phyloP scores from a whole-genome alignment of 306 rosid species.

The Malus domestica region DNA sequence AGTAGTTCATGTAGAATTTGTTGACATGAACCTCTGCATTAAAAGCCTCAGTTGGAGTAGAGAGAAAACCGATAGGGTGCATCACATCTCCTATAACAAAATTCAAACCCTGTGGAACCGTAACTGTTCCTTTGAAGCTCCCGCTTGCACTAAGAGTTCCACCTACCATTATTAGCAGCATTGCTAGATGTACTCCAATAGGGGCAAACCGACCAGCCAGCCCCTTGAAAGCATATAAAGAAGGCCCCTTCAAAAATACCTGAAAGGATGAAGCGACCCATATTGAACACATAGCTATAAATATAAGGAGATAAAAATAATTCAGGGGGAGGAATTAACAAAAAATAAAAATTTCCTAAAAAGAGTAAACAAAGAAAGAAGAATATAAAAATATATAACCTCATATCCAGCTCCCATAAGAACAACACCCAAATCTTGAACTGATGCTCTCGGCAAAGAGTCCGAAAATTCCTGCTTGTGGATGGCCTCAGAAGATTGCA shows the following conservation, averaged over 20 bases:
- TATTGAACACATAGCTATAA: constrained; percentile 1
- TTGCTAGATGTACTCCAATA: constrained; percentile 85
- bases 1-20: constrained; percentile 84
- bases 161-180: constrained; percentile 87
- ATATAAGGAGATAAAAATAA: neutral
- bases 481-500: constrained; percentile 67
- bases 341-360: neutral
- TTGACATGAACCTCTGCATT: constrained; percentile 91
- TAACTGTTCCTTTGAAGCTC: constrained; percentile 92
- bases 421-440: constrained; percentile 74
- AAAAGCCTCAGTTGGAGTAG: constrained; percentile 70
- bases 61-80: constrained; percentile 75
- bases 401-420: constrained; percentile 97
- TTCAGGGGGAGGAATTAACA: neutral
- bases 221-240: constrained; percentile 80
- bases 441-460: constrained; percentile 65
- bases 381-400: constrained; percentile 33
- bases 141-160: constrained; percentile 89
- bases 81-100: constrained; percentile 90
- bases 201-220: constrained; percentile 91
- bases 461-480: constrained; percentile 85
- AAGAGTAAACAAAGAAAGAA: neutral
- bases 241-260: constrained; percentile 88
- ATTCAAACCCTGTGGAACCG: constrained; percentile 91
- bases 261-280: constrained; percentile 22